Percentiles rank a stretch among this genome's conserved stretches.
phyloP scores from a whole-genome alignment of 2,329 filamentous ascomycete species.

The Sclerotinia trifoliorum region DNA sequence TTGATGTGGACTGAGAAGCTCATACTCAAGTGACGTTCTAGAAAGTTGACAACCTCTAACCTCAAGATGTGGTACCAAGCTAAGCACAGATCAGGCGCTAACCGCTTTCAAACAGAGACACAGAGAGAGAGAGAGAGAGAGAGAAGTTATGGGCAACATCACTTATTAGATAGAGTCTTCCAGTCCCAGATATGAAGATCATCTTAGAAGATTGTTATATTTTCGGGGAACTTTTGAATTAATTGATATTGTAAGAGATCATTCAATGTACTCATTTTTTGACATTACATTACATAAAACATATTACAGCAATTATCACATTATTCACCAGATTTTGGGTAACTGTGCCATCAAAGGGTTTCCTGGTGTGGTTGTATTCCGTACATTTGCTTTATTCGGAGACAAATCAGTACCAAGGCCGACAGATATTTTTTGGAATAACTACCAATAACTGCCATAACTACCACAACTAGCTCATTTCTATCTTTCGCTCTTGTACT shows the following conservation, averaged over 20 bases:
- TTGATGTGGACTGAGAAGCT: constrained; percentile 29
- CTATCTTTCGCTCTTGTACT: not conserved
- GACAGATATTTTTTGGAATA: constrained; percentile 9
- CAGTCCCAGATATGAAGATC: not conserved
- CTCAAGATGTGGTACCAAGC: constrained; percentile 14
- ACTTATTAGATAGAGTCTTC: not conserved
- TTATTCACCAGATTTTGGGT: not conserved
- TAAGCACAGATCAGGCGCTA: constrained; percentile 16
- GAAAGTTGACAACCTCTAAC: constrained; percentile 13
- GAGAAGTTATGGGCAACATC: too few species aligned
- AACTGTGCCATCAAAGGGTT: not conserved
- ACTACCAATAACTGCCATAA: not conserved
- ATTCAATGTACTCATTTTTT: not conserved
- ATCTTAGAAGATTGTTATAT: not conserved
- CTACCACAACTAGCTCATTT: not conserved
- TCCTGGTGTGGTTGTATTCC: not conserved
- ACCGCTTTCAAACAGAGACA: not conserved
- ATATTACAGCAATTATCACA: too few species aligned
- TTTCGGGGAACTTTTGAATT: not conserved
- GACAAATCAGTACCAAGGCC: constrained; percentile 15
- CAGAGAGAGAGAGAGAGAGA: too few species aligned
- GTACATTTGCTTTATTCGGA: constrained; percentile 17
- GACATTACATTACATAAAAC: not conserved
- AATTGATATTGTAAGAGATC: not conserved
- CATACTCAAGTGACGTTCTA: constrained; percentile 21